Conservation (phyloP, 1,284 basidiomycete species). For the Phaffia rhodozyma region DNA sequence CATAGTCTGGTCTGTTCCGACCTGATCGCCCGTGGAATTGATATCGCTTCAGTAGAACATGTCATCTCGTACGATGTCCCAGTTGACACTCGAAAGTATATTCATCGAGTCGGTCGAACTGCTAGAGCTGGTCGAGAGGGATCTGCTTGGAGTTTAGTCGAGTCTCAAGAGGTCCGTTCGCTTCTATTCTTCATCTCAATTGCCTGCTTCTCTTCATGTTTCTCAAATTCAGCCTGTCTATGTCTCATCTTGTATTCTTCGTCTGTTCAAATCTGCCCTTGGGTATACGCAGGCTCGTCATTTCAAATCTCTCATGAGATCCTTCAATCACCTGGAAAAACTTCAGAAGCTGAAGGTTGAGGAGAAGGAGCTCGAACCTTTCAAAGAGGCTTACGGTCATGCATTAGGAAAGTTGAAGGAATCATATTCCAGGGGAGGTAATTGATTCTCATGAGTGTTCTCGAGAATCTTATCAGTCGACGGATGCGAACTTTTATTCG, state of each 20-base stretch:
- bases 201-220: not conserved
- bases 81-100: constrained; percentile 94
- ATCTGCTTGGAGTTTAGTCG: constrained; percentile 85
- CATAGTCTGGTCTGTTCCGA: constrained; percentile 83
- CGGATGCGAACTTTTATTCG: too few species aligned
- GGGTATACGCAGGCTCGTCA: constrained; percentile 53
- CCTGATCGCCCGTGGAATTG: constrained; percentile 91
- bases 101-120: constrained; percentile 89
- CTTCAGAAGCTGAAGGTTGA: constrained; percentile 61
- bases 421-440: constrained; percentile 3
- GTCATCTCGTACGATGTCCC: constrained; percentile 92
- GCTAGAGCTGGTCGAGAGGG: constrained; percentile 79
- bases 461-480: too few species aligned
- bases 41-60: constrained; percentile 79
- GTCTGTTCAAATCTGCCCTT: not conserved
- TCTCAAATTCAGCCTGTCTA: not conserved
- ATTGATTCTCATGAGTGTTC: too few species aligned
- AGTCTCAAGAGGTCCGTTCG: constrained; percentile 72
- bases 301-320: constrained; percentile 74
- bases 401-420: constrained; percentile 19
- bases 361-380: constrained; percentile 48
- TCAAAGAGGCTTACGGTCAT: constrained; percentile 56
- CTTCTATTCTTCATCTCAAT: not conserved
- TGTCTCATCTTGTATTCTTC: not conserved
- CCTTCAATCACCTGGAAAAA: constrained; percentile 57